Evolutionary conservation across 768 basidiomycete species (phyloP), one percentile per base, ranked within the genome.

Genomic region (Leccinellum luteum): DNA sequence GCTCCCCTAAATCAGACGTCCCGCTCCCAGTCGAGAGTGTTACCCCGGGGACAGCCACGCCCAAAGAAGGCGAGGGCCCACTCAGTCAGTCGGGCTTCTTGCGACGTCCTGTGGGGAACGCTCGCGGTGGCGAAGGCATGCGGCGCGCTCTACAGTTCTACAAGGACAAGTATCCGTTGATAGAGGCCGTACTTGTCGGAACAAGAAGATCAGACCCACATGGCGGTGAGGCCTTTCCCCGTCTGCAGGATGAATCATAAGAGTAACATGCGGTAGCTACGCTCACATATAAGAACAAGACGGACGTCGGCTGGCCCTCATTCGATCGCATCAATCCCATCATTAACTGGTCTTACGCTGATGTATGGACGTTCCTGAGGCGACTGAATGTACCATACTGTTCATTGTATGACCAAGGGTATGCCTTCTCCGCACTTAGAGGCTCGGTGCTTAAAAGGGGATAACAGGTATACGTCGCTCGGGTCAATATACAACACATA

Each of bases 401-500:
- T 69, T 69, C 72, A 35, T 70, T 99, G 44, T 99, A 99, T 66
- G 93, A 98, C 65, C 79, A 90, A 74, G 97, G 96, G 90, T 95
- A 57, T 55, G 86, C 71, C 12, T 52, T 51, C 12, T 1, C 52
- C 51, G 14, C 38, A 49, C 21, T 48, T 51, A 23, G 53, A 28
- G 38, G 30, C 38, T 21, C 25, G 9, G 34, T 32, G 47, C 41
- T 60, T 31, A 56, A 48, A 31, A 7, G 15, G n/a, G 45, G 21
- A 21, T 41, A 6, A 49, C 61, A 96, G 94, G n/a, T 99, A 96
- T 73, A 99, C 97, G 3, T 98, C 96, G 5, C 84, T 99, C 19
- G 96, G 97, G 17, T 97, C 95, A 12, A 94, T 90, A 8, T 92
- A 85, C 74, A 97, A 98, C 74, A 98, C 97, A 0, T 89, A 87